Conservation (phyloP, 495 filamentous ascomycete species). For the Penicillium silybi region DNA sequence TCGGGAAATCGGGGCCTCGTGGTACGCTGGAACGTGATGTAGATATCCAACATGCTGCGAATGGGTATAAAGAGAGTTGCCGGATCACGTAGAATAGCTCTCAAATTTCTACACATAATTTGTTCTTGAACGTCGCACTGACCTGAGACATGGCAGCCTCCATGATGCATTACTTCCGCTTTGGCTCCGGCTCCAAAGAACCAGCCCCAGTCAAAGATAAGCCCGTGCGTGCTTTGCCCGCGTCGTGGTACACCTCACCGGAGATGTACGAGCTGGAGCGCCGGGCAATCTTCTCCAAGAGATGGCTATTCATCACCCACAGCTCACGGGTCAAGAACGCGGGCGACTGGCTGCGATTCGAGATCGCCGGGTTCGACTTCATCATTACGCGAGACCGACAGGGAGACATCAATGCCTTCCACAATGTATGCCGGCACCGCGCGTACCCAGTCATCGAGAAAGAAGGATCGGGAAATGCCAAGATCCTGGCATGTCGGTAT, state of each 20-base stretch:
- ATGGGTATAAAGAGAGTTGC: background rate
- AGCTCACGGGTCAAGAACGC: conserved; percentile 39
- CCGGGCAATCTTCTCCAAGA: conserved; percentile 46
- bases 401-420: conserved; percentile 48
- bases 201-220: conserved; percentile 11
- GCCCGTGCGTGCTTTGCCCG: conserved; percentile 38
- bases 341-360: conserved; percentile 47
- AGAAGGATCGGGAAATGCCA: conserved; percentile 39
- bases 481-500: conserved; percentile 52
- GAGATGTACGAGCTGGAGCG: conserved; percentile 51
- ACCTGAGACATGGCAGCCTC: conserved; percentile 14
- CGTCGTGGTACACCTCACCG: conserved; percentile 45
- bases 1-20: background rate
- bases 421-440: conserved; percentile 54
- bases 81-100: too few species aligned
- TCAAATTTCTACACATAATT: too few species aligned
- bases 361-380: conserved; percentile 47
- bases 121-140: background rate
- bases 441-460: conserved; percentile 52
- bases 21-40: background rate
- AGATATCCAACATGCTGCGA: background rate
- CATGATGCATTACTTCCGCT: conserved; percentile 32
- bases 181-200: conserved; percentile 19
- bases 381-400: conserved; percentile 43
- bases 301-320: conserved; percentile 51